Evolutionary conservation across 2,329 filamentous ascomycete genomes (phyloP), one percentile per base, ranked within the genome.

Genomic region (Iodosphaeria phyllophila): DNA sequence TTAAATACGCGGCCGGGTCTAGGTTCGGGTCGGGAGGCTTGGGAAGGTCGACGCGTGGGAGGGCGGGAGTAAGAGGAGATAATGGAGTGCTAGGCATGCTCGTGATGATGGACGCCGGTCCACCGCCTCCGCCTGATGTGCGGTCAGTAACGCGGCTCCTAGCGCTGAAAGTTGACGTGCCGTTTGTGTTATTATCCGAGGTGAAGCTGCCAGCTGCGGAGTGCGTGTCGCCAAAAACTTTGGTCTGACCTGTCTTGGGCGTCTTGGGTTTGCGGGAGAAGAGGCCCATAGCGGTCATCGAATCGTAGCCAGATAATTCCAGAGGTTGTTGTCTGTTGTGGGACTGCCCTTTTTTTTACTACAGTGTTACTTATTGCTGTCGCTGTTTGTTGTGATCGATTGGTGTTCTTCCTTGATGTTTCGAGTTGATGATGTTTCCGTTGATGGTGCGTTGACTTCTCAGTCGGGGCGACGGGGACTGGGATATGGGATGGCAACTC

Each of bases 1-100:
- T 72, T 41, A 98, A 65, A 51, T 95, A 95, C 32, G 74, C 84
- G 13, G 30, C 30, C 12, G 30, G 30, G 22, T 32, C 30, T 12
- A 32, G 22, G 24, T 32, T 25, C 13, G 30, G 30, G 19, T 32
- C 30, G 6, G 30, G 30, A 3, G 30, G 27, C 20, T 32, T 32
- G 18, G 30, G 30, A 27, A 32, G 23, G 27, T 32, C 27, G 16
- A 27, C 30, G 16, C 25, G 22, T n/a, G 30, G 30, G 10, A 24
- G 12, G n/a, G 20, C 14, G 16, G 30, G 30, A 20, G 29, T 19
- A 15, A 28, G 24, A 18, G 29, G 29, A 12, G 29, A 25, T 15
- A 20, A 10, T 1, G 29, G 29, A 7, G 28, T 29, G 3, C 20
- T n/a, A 10, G 28, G 28, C 15, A 27, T 13, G 20, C 13, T 26